Evolutionary conservation across 2,329 filamentous ascomycete species (phyloP), one percentile per base, ranked within the genome.

Genomic region (Cadophora malorum): DNA sequence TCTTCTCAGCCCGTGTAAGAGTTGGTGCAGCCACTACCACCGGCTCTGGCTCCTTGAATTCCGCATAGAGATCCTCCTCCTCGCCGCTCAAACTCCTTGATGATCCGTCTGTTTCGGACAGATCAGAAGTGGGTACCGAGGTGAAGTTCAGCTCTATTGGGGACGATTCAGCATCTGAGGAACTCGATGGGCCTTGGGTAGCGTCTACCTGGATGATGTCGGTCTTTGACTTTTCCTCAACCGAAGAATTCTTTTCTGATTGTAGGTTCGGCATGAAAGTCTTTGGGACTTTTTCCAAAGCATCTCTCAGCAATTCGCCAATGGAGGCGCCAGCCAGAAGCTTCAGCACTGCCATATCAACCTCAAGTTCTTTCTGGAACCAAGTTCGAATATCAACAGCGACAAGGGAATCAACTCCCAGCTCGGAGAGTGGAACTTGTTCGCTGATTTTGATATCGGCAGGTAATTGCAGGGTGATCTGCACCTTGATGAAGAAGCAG

Each of bases 321-420:
- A 71, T 41, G 21, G 67, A 52, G 33, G 55, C 69, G 41, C 69
- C 68, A 64, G 59, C 65, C 28, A 72, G 45, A 7, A 72, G 53
- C 33, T 64, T 64, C 19, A 72, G 23, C 25, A 72, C 69, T 21
- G 71, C 65, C 28, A 72, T 63, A 41, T 72, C 67, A 0, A 81
- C 73, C 0, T 81, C 70, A 0, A 85, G 58, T 45, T 82, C 76
- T 65, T 82, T 82, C 12, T 80, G 49, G 68, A 85, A 83, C 84
- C 84, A 86, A 0, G 79, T 72, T 1, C 83, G 61, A 21, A 72
- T 63, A 16, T 70, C 69, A 23, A 72, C 69, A 21, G 70, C 66
- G 28, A 71, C 56, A 14, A 72, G 59, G 6, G 70, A 72, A 38
- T 72, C 70, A 12, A 79, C 1, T 83, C 79, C 76, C 14, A 79